Evolutionary conservation across 768 basidiomycete genomes (phyloP).

Genomic region (Mycena floridula): DNA sequence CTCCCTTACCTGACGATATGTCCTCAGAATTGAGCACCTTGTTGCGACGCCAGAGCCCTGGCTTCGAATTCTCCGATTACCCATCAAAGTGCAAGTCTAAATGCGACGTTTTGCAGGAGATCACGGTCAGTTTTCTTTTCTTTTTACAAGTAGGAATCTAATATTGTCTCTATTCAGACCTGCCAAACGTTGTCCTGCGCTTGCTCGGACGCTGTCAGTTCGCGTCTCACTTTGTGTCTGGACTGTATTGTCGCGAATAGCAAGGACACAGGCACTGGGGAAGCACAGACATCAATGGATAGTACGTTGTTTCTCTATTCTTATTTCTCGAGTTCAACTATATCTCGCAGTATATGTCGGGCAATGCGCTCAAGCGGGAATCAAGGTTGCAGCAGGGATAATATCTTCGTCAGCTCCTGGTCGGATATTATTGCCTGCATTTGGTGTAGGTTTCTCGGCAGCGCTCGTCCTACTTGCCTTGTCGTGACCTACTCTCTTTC

Average conservation of each 20-base stretch:
- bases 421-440: no score
- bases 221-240: not conserved
- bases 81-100: not conserved
- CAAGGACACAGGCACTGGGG: not conserved
- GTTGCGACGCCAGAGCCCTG: no score
- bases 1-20: no score
- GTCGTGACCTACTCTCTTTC: no score
- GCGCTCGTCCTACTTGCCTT: no score
- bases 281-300: not conserved
- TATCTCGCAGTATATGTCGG: not conserved
- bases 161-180: not conserved
- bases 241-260: not conserved
- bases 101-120: not conserved
- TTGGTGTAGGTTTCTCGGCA: no score
- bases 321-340: not conserved
- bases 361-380: not conserved
- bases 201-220: not conserved
- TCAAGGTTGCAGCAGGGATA: not conserved
- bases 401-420: no score
- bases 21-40: no score
- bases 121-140: not conserved
- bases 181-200: no score
- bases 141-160: not conserved
- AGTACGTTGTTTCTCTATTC: not conserved
- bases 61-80: no score